Conservation (phyloP, 305 asterid genomes). For the Fraxinus velutina region DNA sequence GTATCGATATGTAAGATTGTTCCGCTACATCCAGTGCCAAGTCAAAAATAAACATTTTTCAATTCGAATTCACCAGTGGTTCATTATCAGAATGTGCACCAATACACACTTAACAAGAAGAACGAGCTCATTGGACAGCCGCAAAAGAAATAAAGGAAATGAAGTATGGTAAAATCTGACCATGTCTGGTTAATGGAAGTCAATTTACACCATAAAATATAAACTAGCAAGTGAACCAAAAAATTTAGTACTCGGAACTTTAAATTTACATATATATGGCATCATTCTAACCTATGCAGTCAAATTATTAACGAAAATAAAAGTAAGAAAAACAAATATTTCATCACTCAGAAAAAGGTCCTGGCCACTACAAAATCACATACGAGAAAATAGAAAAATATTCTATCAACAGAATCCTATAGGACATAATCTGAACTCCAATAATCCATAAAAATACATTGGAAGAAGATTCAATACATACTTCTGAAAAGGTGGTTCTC, state of each 20-base stretch:
- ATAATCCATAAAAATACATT: not conserved
- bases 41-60: not conserved
- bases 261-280: not conserved
- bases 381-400: not conserved
- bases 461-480: constrained; percentile 34
- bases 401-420: constrained; percentile 1
- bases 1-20: not conserved
- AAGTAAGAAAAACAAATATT: not conserved
- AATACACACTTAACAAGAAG: not conserved
- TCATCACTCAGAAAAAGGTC: not conserved
- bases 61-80: not conserved
- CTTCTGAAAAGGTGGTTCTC: constrained; percentile 95
- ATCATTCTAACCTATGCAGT: not conserved
- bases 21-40: not conserved
- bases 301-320: not conserved
- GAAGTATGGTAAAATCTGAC: not conserved
- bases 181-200: not conserved
- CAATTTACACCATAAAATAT: not conserved
- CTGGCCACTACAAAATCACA: not conserved
- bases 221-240: not conserved
- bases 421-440: constrained; percentile 11
- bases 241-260: not conserved
- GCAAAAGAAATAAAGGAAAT: not conserved
- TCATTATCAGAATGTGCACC: not conserved
- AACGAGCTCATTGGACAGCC: not conserved